Percentiles rank a stretch among this genome's conserved stretches.
phyloP scores from a whole-genome alignment of 106 monocot species.

The Ottelia alismoides region DNA sequence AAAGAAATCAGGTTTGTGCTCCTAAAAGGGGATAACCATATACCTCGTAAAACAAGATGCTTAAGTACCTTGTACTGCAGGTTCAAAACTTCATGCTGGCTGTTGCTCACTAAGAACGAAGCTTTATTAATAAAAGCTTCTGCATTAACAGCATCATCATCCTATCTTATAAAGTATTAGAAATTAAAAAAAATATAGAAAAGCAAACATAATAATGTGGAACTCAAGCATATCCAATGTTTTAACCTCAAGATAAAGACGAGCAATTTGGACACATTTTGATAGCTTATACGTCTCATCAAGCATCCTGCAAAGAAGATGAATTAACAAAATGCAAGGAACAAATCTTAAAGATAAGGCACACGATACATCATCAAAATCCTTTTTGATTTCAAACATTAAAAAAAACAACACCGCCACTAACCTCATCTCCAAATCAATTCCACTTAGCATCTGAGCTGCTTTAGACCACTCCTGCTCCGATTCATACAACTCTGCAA shows the following conservation, averaged over 20 bases:
- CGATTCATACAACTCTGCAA: conserved; percentile 95
- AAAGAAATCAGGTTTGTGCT: no score
- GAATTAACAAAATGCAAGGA: no score
- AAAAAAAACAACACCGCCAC: no score
- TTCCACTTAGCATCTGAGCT: conserved; percentile 97
- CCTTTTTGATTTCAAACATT: no score
- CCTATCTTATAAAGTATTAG: conserved; percentile 26
- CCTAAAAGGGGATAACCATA: no score
- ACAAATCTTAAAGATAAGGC: no score
- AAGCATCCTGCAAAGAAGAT: conserved; percentile 47
- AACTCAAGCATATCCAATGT: neutral
- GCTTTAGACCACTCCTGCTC: conserved; percentile 98
- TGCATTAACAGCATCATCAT: conserved; percentile 97
- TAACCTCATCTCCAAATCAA: conserved; percentile 93
- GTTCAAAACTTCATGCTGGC: conserved; percentile 82
- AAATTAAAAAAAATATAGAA: neutral
- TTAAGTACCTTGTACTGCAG: conserved; percentile 87
- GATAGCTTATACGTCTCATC: conserved; percentile 92
- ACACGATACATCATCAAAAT: no score
- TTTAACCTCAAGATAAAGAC: conserved; percentile 99
- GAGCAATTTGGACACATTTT: conserved; percentile 97
- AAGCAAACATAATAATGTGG: neutral
- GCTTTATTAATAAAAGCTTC: conserved; percentile 98
- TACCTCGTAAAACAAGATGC: no score
- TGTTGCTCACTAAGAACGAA: conserved; percentile 89